A percentile compares a stretch with the other conserved stretches of the same genome.
These are phyloP conservation scores for Phialemoniopsis sp. DNA, from an alignment of 2,329 filamentous ascomycete genomes.

Conservation along the genomic window DNA sequence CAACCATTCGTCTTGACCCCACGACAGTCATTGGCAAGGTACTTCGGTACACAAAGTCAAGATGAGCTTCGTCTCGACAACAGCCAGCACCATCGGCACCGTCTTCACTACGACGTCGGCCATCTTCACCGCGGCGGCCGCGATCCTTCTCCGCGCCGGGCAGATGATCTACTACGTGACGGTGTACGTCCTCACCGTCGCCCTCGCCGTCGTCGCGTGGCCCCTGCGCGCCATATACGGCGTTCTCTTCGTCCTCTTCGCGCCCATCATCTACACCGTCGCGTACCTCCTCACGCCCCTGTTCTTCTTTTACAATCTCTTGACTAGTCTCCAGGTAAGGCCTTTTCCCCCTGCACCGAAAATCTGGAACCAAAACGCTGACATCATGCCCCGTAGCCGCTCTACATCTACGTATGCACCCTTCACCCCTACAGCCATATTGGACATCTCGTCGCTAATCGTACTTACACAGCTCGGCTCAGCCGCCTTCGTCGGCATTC, in stretches of 20 bases:
- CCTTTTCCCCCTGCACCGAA: not conserved
- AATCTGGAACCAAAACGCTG: conserved; percentile 3
- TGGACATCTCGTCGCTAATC: conserved; percentile 33
- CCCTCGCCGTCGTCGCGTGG: conserved; percentile 5
- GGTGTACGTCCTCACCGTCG: conserved; percentile 2
- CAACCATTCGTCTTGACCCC: too few species aligned
- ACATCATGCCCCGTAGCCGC: conserved; percentile 20
- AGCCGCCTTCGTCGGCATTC: conserved; percentile 63
- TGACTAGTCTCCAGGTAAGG: conserved; percentile 24
- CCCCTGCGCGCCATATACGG: conserved; percentile 13
- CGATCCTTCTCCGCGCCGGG: not conserved
- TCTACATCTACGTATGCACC: conserved; percentile 36
- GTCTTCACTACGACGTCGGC: conserved; percentile 1
- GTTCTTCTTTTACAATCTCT: conserved; percentile 23
- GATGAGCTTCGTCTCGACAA: too few species aligned
- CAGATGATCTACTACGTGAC: not conserved
- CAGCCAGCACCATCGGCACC: conserved; percentile 2
- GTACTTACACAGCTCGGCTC: conserved; percentile 57
- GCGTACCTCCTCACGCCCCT: conserved; percentile 16
- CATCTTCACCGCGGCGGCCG: not conserved
- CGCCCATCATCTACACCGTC: conserved; percentile 29
- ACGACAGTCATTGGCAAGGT: too few species aligned
- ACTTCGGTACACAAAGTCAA: too few species aligned
- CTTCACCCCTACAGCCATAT: conserved; percentile 8
- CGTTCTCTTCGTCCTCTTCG: conserved; percentile 24